phyloP scores from a whole-genome alignment of 129 eudicot species.

The Ambrosia artemisiifolia region DNA sequence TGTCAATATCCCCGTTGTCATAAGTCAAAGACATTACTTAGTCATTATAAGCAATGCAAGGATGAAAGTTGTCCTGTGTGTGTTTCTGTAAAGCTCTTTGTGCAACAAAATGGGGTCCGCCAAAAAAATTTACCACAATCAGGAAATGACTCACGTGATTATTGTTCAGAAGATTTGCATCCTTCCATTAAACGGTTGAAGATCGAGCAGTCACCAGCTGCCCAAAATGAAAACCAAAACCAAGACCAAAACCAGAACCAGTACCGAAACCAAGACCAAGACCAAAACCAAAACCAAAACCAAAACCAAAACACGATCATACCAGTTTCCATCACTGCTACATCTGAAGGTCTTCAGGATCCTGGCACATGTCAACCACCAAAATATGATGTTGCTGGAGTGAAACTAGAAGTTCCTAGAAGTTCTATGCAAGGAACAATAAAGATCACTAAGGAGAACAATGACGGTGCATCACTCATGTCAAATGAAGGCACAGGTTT shows the following conservation, averaged over 20 bases:
- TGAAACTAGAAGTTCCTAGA: conserved; percentile 45
- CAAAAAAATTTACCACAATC: conserved; percentile 42
- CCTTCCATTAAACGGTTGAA: conserved; percentile 74
- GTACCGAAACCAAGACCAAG: background rate
- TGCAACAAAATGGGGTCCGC: conserved; percentile 35
- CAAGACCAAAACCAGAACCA: background rate
- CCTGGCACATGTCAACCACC: conserved; percentile 28
- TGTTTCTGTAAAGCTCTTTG: conserved; percentile 51
- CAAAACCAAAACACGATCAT: conserved; percentile 6
- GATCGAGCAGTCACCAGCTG: conserved; percentile 44
- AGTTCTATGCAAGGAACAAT: conserved; percentile 37
- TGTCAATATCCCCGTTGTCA: conserved; percentile 67
- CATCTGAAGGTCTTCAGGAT: conserved; percentile 38
- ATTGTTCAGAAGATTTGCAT: conserved; percentile 56
- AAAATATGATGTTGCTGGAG: conserved; percentile 50
- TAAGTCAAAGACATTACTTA: conserved; percentile 36
- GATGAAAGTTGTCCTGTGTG: conserved; percentile 78
- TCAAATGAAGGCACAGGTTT: conserved; percentile 37
- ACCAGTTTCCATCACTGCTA: conserved; percentile 37
- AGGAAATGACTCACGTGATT: conserved; percentile 30
- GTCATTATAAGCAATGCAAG: conserved; percentile 57
- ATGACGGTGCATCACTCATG: conserved; percentile 31
- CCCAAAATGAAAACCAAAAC: conserved; percentile 32
- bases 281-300: background rate
- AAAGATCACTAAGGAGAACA: conserved; percentile 28